phyloP scores from a whole-genome alignment of 306 rosid genomes.

The Casuarina equisetifolia region DNA sequence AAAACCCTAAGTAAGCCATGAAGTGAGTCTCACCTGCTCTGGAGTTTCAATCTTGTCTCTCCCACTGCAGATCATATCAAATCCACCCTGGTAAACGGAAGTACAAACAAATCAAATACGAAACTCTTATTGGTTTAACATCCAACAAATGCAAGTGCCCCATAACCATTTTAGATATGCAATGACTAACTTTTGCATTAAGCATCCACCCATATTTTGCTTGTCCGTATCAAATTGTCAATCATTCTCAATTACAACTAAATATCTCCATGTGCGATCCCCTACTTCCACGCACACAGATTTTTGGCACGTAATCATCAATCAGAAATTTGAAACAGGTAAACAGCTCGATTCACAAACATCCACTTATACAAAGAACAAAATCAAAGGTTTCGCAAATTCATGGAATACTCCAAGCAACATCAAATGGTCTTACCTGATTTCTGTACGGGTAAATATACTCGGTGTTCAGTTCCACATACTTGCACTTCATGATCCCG shows the following conservation, averaged over 20 bases:
- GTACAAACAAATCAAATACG: not conserved
- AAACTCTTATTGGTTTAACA: slow-evolving; percentile 2
- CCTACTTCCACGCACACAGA: not conserved
- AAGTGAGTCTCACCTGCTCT: slow-evolving; percentile 70
- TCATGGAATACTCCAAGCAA: not conserved
- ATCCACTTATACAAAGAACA: not conserved
- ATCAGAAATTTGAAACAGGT: not conserved
- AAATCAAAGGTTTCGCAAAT: not conserved
- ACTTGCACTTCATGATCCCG: slow-evolving; percentile 93
- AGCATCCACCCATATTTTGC: not conserved
- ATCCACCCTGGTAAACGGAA: slow-evolving; percentile 78
- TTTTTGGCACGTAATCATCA: not conserved
- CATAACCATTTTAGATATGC: not conserved
- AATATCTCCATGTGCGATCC: not conserved
- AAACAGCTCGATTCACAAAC: not conserved
- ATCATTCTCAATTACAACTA: not conserved
- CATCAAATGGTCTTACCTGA: slow-evolving; percentile 51
- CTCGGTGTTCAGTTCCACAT: slow-evolving; percentile 67
- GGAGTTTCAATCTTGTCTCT: slow-evolving; percentile 99
- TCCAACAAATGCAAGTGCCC: not conserved
- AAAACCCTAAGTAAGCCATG: slow-evolving; percentile 8
- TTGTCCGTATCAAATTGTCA: slow-evolving; percentile 24
- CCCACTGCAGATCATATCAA: slow-evolving; percentile 98
- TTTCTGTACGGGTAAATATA: slow-evolving; percentile 89
- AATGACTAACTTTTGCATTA: not conserved